Evolutionary conservation across 179 eudicot species (phyloP), one percentile per base, ranked within the genome.

Genomic region (Actinidia chinensis): DNA sequence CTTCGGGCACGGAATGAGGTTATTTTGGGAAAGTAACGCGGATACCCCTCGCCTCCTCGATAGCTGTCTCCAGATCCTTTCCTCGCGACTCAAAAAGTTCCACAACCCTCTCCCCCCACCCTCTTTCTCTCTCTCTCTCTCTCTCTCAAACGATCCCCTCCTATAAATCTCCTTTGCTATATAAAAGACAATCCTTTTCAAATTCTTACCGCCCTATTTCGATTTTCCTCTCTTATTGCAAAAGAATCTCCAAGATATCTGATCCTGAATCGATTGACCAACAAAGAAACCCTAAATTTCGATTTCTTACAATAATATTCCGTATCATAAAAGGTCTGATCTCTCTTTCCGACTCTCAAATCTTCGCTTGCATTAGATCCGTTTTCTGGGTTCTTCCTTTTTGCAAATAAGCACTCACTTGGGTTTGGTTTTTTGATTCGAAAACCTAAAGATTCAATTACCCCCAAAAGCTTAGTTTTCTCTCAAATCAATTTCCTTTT

Each of bases 141-240:
- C 73, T 36, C 40, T 76, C 71, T 18, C 72, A 64, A 61, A 58
- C 70, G 25, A 9, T 50, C 59, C 11, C 25, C 40, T 48, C 47
- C 8, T 76, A 52, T 78, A 68, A 69, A 68, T 78, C 68, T 58
- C n/a, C 46, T 44, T 44, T 25, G 13, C 44, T 46, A 1, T 78
- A 82, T 82, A 82, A 77, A 82, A 77, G 78, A 77, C 70, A 23
- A 48, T 12, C 36, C 18, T 43, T 74, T 82, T 82, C 78, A 76
- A 82, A 78, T 48, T 59, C 81, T 50, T 67, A 47, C 75, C 80
- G 80, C 80, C 56, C 63, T 36, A 20, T 43, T 61, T 36, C 58
- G 3, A 69, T 43, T 56, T 17, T 55, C 20, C 36, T 23, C 20
- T 52, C 40, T 5, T 25, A 22, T 36, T 18, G 12, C 54, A 4